A percentile compares a stretch with the other conserved stretches of the same genome.
phyloP scores from a whole-genome alignment of 495 filamentous ascomycete species.

The Choiromyces venosus region DNA sequence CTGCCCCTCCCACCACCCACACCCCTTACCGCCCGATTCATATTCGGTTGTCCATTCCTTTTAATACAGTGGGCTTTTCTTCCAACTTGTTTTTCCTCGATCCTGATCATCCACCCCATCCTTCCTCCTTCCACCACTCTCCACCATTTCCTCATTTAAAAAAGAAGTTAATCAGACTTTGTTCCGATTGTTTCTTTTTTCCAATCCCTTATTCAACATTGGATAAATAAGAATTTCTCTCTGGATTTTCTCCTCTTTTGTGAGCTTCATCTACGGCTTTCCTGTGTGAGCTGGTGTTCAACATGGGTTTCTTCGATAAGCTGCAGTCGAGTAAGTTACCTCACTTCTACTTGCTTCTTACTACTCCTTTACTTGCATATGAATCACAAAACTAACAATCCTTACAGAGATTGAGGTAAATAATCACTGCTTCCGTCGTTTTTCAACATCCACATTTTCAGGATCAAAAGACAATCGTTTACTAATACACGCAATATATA shows the following conservation, averaged over 20 bases:
- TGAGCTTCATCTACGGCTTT: constrained; percentile 13
- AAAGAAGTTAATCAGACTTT: not conserved
- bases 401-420: constrained; percentile 34
- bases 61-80: constrained; percentile 25
- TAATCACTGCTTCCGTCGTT: constrained; percentile 3
- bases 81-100: not conserved
- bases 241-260: constrained; percentile 12
- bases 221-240: not conserved
- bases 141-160: not conserved
- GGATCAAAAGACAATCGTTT: not conserved
- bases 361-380: not conserved
- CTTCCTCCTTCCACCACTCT: not conserved
- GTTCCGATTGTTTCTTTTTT: constrained; percentile 8
- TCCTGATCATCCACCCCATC: not conserved
- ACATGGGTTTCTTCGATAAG: constrained; percentile 56
- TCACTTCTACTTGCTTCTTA: not conserved
- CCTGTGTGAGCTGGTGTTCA: constrained; percentile 28
- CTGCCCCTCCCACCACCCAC: constrained; percentile 16
- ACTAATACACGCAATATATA: constrained; percentile 48
- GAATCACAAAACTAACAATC: constrained; percentile 19
- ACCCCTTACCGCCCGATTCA: constrained; percentile 25
- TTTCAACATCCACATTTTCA: not conserved
- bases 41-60: constrained; percentile 23
- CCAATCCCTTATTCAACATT: constrained; percentile 2
- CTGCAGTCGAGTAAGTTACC: constrained; percentile 52